Percentiles rank a stretch among this genome's conserved stretches.
Conservation (phyloP, 192 early-diverging fungal species). For the Coemansia sp. region DNA sequence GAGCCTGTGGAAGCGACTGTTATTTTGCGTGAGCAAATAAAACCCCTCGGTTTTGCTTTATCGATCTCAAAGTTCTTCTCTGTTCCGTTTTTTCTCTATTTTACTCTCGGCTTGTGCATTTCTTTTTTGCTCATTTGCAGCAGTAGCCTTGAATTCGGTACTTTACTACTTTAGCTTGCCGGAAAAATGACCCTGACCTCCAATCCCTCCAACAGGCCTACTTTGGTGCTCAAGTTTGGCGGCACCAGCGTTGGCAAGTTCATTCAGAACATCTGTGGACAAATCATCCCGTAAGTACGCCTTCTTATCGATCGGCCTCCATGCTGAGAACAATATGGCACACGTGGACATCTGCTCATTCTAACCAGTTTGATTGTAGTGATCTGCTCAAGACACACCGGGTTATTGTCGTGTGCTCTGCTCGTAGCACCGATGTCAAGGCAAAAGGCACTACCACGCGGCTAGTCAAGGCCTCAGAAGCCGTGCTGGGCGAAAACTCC, state of each 20-base stretch:
- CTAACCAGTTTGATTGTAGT: slow-evolving; percentile 31
- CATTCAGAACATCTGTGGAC: slow-evolving; percentile 65
- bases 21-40: too few relatives aligned
- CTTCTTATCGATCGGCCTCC: slow-evolving; percentile 3
- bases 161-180: not conserved
- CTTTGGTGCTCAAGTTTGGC: slow-evolving; percentile 91
- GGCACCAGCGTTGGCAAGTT: slow-evolving; percentile 94
- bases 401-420: slow-evolving; percentile 92
- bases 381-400: slow-evolving; percentile 70
- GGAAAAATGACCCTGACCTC: slow-evolving; percentile 7
- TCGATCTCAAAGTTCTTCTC: not conserved
- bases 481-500: slow-evolving; percentile 31
- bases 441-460: slow-evolving; percentile 85
- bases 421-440: slow-evolving; percentile 86
- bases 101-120: not conserved
- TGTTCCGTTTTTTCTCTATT: slow-evolving; percentile 1
- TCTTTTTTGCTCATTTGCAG: slow-evolving; percentile 6
- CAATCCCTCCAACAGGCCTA: slow-evolving; percentile 53
- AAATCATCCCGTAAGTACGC: slow-evolving; percentile 78
- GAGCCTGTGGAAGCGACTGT: too few relatives aligned
- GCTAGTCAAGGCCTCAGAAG: slow-evolving; percentile 52
- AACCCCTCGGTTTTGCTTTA: too few relatives aligned
- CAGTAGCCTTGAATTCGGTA: slow-evolving; percentile 12
- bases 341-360: not conserved
- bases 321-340: slow-evolving; percentile 8